A percentile compares a stretch with the other conserved stretches of the same genome.
phyloP scores from a whole-genome alignment of 2,329 filamentous ascomycete species.

The Paecilomyces sp. region DNA sequence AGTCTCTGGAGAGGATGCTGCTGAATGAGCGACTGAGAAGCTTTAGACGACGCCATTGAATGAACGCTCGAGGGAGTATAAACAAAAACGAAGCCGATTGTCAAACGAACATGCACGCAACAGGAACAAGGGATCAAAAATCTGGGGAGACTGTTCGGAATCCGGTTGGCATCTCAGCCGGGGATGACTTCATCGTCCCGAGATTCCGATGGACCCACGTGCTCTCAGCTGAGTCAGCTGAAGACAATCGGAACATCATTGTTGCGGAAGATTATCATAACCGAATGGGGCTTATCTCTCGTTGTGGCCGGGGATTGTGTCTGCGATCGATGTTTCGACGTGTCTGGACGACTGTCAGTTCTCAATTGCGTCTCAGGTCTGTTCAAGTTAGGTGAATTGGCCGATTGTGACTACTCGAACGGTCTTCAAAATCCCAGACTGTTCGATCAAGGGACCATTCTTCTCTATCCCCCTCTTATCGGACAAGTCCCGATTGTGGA shows the following conservation, averaged over 20 bases:
- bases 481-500: not conserved
- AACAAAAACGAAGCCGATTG: not conserved
- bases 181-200: not conserved
- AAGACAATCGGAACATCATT: not conserved
- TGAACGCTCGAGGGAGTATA: not conserved
- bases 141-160: not conserved
- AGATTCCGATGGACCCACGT: not conserved
- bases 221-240: not conserved
- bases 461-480: not conserved
- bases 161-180: not conserved
- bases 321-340: not conserved
- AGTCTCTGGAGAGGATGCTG: conserved; percentile 39
- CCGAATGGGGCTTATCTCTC: not conserved
- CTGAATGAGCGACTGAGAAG: conserved; percentile 13
- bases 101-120: not conserved
- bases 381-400: not conserved
- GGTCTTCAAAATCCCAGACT: not conserved
- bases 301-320: not conserved
- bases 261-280: not conserved
- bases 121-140: not conserved
- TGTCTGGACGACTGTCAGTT: not conserved
- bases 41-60: conserved; percentile 5
- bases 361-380: not conserved
- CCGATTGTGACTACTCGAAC: not conserved
- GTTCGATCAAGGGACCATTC: not conserved